A percentile compares a stretch with the other conserved stretches of the same genome.
Conservation (phyloP, 2,329 filamentous ascomycete genomes). For the Alternaria brassicicola region DNA sequence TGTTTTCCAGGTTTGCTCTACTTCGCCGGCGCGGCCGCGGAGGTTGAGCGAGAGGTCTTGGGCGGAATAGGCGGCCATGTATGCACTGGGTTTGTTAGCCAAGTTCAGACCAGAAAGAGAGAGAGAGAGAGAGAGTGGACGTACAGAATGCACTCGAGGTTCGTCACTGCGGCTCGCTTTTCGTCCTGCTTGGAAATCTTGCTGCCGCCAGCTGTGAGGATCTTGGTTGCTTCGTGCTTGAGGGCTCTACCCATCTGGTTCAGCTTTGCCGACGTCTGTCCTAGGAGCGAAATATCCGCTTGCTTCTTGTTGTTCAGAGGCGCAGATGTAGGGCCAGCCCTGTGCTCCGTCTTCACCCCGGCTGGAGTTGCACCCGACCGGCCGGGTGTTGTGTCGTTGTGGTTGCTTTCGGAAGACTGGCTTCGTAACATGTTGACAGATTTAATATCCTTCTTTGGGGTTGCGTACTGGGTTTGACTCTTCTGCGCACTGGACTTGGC, state of each 20-base stretch:
- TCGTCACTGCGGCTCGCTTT: slow-evolving; percentile 50
- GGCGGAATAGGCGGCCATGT: slow-evolving; percentile 47
- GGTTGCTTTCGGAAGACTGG: slow-evolving; percentile 42
- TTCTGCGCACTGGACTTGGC: slow-evolving; percentile 42
- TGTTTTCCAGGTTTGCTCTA: slow-evolving; percentile 47
- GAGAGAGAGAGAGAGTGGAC: too few relatives aligned
- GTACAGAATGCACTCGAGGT: slow-evolving; percentile 55
- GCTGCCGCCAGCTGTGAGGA: slow-evolving; percentile 29
- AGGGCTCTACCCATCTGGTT: slow-evolving; percentile 52
- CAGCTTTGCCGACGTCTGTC: slow-evolving; percentile 48
- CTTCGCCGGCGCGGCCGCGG: slow-evolving; percentile 40
- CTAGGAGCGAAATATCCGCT: slow-evolving; percentile 46
- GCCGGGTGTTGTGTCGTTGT: slow-evolving; percentile 45
- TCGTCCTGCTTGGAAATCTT: slow-evolving; percentile 41
- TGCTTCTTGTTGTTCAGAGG: slow-evolving; percentile 40
- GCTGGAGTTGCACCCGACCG: slow-evolving; percentile 41
- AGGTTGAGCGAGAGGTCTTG: slow-evolving; percentile 40
- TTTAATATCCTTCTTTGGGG: slow-evolving; percentile 46
- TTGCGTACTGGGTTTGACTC: slow-evolving; percentile 33
- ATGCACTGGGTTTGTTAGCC: slow-evolving; percentile 40
- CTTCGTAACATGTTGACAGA: slow-evolving; percentile 46
- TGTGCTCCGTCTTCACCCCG: slow-evolving; percentile 30
- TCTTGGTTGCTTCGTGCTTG: slow-evolving; percentile 54
- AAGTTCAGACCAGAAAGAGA: background rate
- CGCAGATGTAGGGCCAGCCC: slow-evolving; percentile 37